Evolutionary conservation across 768 basidiomycete genomes (phyloP).

Genomic region (Russula foetens): DNA sequence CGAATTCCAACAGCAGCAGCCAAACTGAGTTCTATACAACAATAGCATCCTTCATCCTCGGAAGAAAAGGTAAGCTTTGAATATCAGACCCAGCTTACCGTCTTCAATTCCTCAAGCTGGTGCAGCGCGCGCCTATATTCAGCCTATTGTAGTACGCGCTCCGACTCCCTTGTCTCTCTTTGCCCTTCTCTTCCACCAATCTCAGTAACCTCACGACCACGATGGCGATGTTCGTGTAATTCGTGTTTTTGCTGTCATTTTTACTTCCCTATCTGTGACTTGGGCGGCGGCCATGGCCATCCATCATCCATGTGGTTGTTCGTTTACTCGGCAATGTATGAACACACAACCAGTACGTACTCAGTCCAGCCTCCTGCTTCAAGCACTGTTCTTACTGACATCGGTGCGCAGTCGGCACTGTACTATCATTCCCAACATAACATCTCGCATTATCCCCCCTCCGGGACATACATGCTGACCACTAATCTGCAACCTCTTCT

Average conservation of each 20-base stretch:
- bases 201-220: slow-evolving; percentile 4
- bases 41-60: background rate
- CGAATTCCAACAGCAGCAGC: too few relatives aligned
- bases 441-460: slow-evolving; percentile 53
- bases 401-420: slow-evolving; percentile 54
- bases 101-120: background rate
- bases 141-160: too few relatives aligned
- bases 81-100: background rate
- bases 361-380: slow-evolving; percentile 25
- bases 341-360: slow-evolving; percentile 55
- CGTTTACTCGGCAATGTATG: slow-evolving; percentile 86
- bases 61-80: background rate
- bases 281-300: background rate
- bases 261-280: background rate
- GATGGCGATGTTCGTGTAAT: slow-evolving; percentile 8
- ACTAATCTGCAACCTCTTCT: slow-evolving; percentile 69
- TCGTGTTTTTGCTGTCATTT: slow-evolving; percentile 4
- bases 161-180: background rate
- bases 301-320: slow-evolving; percentile 44
- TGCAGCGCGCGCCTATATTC: slow-evolving; percentile 4
- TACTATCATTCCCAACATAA: slow-evolving; percentile 47
- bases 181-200: background rate
- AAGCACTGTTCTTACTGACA: background rate
- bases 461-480: slow-evolving; percentile 66
- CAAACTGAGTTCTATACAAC: background rate